These are phyloP conservation scores for Cryptosporidium bovis DNA, from an alignment of 169 alveolate species.

Conservation along the genomic window DNA sequence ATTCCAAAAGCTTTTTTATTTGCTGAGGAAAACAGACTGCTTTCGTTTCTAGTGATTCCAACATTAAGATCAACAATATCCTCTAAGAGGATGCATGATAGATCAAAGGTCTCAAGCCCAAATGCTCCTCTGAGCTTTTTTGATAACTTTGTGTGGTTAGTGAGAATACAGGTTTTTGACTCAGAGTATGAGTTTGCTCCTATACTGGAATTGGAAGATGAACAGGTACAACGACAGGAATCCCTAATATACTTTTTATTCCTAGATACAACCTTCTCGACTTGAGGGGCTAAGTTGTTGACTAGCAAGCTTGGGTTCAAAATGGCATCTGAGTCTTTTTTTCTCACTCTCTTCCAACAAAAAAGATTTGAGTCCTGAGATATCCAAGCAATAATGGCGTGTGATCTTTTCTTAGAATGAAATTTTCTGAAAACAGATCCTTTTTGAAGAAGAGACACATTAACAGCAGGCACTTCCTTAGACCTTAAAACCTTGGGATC, in stretches of 20 bases:
- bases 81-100: conserved; percentile 25
- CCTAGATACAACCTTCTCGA: not conserved
- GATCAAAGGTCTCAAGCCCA: conserved; percentile 32
- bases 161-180: conserved; percentile 22
- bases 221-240: not conserved
- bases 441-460: conserved; percentile 40
- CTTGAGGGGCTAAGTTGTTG: conserved; percentile 4
- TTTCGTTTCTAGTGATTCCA: conserved; percentile 27
- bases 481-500: conserved; percentile 69
- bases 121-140: conserved; percentile 11
- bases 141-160: conserved; percentile 23
- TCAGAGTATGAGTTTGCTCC: not conserved
- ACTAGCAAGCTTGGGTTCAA: conserved; percentile 45
- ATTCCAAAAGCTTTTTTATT: too few species aligned
- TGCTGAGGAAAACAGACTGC: too few species aligned
- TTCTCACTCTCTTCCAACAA: conserved; percentile 64
- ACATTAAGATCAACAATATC: conserved; percentile 57
- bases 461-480: conserved; percentile 25
- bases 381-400: conserved; percentile 67
- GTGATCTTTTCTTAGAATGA: conserved; percentile 5
- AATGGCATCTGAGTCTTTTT: conserved; percentile 11
- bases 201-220: not conserved
- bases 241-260: not conserved
- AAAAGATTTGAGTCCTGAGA: conserved; percentile 48
- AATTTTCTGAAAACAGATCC: conserved; percentile 63